phyloP scores from a whole-genome alignment of 345 rosid genomes.

The Aquilaria yunnanensis region DNA sequence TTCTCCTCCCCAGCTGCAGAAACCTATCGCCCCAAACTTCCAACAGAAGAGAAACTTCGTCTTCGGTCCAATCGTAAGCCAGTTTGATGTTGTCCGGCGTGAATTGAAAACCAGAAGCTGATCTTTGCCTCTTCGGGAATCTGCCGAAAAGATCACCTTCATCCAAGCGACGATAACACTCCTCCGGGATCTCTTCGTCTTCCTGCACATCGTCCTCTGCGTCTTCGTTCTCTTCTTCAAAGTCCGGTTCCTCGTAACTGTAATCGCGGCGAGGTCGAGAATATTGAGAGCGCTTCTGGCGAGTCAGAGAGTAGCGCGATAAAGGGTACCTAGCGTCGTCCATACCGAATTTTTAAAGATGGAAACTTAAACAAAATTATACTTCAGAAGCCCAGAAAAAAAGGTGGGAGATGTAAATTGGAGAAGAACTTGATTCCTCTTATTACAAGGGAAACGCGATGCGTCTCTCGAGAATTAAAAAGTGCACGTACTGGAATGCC shows the following conservation, averaged over 20 bases:
- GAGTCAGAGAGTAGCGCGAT: constrained; percentile 38
- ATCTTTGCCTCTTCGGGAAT: constrained; percentile 60
- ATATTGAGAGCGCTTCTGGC: constrained; percentile 48
- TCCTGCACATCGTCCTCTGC: constrained; percentile 33
- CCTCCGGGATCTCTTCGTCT: constrained; percentile 34
- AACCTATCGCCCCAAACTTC: constrained; percentile 94
- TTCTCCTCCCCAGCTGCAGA: constrained; percentile 77
- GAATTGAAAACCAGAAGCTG: constrained; percentile 38
- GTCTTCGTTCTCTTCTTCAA: constrained; percentile 8
- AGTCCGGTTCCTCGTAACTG: constrained; percentile 1
- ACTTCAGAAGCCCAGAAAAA: neutral
- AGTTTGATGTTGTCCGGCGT: constrained; percentile 29
- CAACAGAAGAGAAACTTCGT: constrained; percentile 64
- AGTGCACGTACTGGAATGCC: too few relatives aligned
- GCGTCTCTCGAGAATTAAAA: too few relatives aligned
- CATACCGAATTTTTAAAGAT: constrained; percentile 14
- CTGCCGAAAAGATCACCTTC: constrained; percentile 35
- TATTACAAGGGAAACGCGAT: too few relatives aligned
- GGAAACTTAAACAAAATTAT: too few relatives aligned
- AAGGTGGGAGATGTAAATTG: neutral
- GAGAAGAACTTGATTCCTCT: neutral
- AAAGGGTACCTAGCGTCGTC: constrained; percentile 62
- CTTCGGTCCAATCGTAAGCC: constrained; percentile 78
- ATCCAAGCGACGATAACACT: constrained; percentile 21
- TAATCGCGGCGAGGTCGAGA: constrained; percentile 7